Evolutionary conservation across 1,284 basidiomycete species (phyloP).

Genomic region (Pholiota adiposa): DNA sequence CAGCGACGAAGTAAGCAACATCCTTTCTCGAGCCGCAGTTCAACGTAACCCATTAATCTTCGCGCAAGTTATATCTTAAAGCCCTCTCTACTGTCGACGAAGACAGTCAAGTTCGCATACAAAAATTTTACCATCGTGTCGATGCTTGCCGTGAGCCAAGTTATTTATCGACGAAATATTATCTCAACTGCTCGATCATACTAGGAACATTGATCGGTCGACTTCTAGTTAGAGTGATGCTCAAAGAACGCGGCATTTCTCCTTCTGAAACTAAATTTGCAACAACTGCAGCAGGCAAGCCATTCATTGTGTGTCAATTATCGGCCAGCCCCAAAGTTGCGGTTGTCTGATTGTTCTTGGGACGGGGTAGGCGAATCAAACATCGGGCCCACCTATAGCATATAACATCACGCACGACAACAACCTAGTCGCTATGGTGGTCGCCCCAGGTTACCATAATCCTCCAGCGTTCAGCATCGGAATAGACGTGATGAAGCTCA

Average conservation of each 20-base stretch:
- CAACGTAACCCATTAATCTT: slow-evolving; percentile 7
- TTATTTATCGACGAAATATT: neutral
- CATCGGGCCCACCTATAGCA: slow-evolving; percentile 55
- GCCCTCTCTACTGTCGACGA: slow-evolving; percentile 60
- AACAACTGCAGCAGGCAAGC: slow-evolving; percentile 67
- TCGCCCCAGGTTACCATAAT: slow-evolving; percentile 52
- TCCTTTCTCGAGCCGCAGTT: slow-evolving; percentile 7
- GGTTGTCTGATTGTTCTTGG: slow-evolving; percentile 2
- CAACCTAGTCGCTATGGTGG: slow-evolving; percentile 69
- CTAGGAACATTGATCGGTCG: slow-evolving; percentile 79
- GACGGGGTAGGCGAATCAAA: slow-evolving; percentile 45
- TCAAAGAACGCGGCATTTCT: slow-evolving; percentile 57
- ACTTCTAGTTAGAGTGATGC: slow-evolving; percentile 64
- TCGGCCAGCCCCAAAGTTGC: slow-evolving; percentile 3
- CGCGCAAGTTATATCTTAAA: slow-evolving; percentile 56
- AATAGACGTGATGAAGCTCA: slow-evolving; percentile 79
- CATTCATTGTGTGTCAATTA: slow-evolving; percentile 61
- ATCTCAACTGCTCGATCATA: slow-evolving; percentile 6
- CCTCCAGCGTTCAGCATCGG: slow-evolving; percentile 68
- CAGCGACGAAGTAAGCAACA: slow-evolving; percentile 55
- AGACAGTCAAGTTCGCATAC: slow-evolving; percentile 56
- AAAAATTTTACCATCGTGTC: slow-evolving; percentile 67
- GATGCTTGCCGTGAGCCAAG: slow-evolving; percentile 73
- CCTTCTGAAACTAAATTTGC: slow-evolving; percentile 53
- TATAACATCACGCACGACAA: slow-evolving; percentile 86